Conservation (phyloP, 2,329 filamentous ascomycete species). For the Microdochium trichocladiopsis region DNA sequence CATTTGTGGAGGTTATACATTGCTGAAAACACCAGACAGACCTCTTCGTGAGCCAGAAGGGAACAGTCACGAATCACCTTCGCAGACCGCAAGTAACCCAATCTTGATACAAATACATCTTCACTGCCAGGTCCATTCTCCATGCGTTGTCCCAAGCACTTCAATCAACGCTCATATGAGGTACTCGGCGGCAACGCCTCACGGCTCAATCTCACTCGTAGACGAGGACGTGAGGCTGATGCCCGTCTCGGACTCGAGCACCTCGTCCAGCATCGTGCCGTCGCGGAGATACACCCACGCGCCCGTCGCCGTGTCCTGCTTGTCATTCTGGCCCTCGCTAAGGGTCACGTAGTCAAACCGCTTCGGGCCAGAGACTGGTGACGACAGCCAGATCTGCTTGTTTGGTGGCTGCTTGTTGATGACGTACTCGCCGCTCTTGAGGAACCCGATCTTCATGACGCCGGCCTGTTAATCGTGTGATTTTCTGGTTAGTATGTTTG, state of each 20-base stretch:
- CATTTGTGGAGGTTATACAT: no score
- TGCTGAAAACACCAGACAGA: no score
- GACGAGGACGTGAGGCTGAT: constrained; percentile 29
- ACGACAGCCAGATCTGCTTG: constrained; percentile 95
- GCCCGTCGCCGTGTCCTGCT: constrained; percentile 66
- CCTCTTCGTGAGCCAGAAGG: no score
- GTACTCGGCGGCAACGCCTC: no score
- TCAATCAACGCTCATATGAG: no score
- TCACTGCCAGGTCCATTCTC: no score
- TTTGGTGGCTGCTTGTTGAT: constrained; percentile 98
- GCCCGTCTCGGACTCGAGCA: constrained; percentile 71
- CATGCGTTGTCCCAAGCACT: no score
- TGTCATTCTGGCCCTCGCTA: constrained; percentile 68
- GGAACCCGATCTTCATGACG: constrained; percentile 70
- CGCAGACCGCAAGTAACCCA: no score
- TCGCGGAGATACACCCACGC: constrained; percentile 88
- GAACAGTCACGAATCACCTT: no score
- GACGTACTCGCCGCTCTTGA: constrained; percentile 72
- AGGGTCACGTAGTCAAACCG: constrained; percentile 82
- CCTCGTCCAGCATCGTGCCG: constrained; percentile 63
- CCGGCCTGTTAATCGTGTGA: constrained; percentile 78
- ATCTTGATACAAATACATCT: no score
- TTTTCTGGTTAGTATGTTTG: no score
- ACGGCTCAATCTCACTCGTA: neutral
- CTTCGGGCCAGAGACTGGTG: constrained; percentile 85